Evolutionary conservation across 257 asterid species (phyloP), one percentile per base, ranked within the genome.

Genomic region (Ocimum tenuiflorum): DNA sequence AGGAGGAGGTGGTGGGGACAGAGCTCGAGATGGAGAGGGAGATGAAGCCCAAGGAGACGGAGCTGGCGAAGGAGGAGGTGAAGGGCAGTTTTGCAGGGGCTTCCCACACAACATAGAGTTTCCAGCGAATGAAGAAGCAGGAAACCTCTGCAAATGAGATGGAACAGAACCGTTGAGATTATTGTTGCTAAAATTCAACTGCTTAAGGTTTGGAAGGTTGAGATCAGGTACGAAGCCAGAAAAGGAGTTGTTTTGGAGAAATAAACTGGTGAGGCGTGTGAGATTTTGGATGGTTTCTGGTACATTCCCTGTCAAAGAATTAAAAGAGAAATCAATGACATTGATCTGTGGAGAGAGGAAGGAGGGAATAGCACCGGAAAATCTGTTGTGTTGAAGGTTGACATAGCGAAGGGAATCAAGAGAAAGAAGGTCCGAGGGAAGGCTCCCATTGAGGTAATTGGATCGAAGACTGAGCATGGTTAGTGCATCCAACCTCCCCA

Each of bases 201-300:
- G 83, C 45, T 68, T 75, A 42, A 89, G 91, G 23, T 47, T 60
- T 11, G 88, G 85, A 59, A 75, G 81, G 64, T 74, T 60, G 70
- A 89, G 75, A 73, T 81, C 80, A 19, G 92, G 95, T 57, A 89
- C 62, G 75, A 71, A 24, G 13, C 95, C 96, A 0, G 86, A 57
- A 17, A 89, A 77, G 4, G 85, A 76, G 83, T 89, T 89, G 81
- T 81, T 77, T 60, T 89, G 92, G 38, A 86, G 79, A 83, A 83
- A 71, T 66, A 86, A 73, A 55, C 68, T 67, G 58, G 83, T 61
- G 68, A 88, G 87, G 10, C 3, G 54, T 0, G 83, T 80, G 68
- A 86, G 78, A 71, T 81, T 84, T 19, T 59, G 77, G 12, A 82
- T 9, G 29, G 70, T 23, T 19, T 33, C 56, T 1, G 96, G 92